Evolutionary conservation across 352 stramenopile genomes (phyloP), one percentile per base, ranked within the genome.

Genomic region (Aphanomyces cochlioides): DNA sequence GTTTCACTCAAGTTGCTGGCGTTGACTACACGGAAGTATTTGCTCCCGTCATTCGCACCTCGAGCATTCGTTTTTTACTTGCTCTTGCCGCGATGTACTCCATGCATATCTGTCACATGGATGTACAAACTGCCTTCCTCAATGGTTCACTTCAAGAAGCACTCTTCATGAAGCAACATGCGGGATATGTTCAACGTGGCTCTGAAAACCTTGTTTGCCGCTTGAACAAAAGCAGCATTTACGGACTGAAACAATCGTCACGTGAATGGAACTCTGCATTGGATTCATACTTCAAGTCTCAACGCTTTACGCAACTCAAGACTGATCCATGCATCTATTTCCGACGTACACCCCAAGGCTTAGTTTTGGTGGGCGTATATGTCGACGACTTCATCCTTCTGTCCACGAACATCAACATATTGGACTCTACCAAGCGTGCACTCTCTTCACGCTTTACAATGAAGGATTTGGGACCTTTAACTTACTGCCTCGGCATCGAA

Each of bases 301-400:
- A 53, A 53, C 13, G 45, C 45, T 53, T 53, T 2, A 53, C 45
- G 13, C 45, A 15, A 53, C n/a, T 53, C 45, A 53, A 53, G n/a
- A 53, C 45, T 53, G 45, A 53, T n/a, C 45, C 45, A 53, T 53
- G 45, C 45, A 53, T 53, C 45, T 53, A 53, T n/a, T 53, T 53
- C n/a, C 45, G n/a, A 53, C 45, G n/a, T 15, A n/a, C 13, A 19
- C 13, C 45, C 45, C 13, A 53, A n/a, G 45, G 45, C n/a, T 53
- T 53, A 15, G 45, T 53, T 53, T 53, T 53, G 45, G 45, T 53
- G 45, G 45, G 45, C 2, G 45, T 53, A 2, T 53, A 53, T 53
- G 45, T 53, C n/a, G 45, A 53, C 45, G 45, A 19, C 1, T 53
- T 53, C 45, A 53, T 53, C 45, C 45, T 53, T 53, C 45, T 53